Evolutionary conservation across 176 grass and related monocot genomes (phyloP).

Genomic region (Zoysia japonica): DNA sequence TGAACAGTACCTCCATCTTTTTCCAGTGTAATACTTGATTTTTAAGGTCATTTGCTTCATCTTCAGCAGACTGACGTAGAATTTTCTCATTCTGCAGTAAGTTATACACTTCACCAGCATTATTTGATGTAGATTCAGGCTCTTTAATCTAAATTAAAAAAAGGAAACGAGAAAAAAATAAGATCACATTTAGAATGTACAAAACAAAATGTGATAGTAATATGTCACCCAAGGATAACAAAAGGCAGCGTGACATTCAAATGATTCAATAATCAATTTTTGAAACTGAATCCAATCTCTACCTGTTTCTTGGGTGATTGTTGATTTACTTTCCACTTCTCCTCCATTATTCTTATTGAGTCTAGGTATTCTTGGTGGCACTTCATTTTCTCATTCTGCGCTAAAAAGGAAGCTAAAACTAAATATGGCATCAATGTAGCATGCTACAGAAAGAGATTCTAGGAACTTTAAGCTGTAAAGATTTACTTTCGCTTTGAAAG

Average conservation of each 20-base stretch:
- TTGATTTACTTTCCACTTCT: conserved; percentile 91
- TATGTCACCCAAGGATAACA: background rate
- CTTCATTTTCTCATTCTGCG: conserved; percentile 82
- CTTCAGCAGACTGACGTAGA: conserved; percentile 65
- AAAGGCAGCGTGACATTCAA: background rate
- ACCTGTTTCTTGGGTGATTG: conserved; percentile 73
- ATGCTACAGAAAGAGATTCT: background rate
- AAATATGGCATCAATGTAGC: conserved; percentile 29
- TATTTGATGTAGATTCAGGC: conserved; percentile 53
- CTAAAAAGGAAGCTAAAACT: conserved; percentile 20
- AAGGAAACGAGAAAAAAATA: background rate
- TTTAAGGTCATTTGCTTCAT: conserved; percentile 74
- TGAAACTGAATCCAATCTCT: conserved; percentile 22
- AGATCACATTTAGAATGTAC: conserved; percentile 13
- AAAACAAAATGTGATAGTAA: background rate
- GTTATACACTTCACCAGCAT: conserved; percentile 52
- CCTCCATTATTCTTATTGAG: conserved; percentile 88
- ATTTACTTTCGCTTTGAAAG: background rate
- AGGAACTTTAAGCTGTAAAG: conserved; percentile 11
- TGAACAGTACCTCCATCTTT: conserved; percentile 75
- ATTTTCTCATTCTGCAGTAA: conserved; percentile 85
- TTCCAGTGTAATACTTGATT: conserved; percentile 96
- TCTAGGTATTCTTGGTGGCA: conserved; percentile 94
- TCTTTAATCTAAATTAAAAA: conserved; percentile 50
- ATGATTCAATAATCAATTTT: background rate